Percentiles rank a stretch among this genome's conserved stretches.
Conservation (phyloP, 1,284 basidiomycete species). For the Irpex sp. region DNA sequence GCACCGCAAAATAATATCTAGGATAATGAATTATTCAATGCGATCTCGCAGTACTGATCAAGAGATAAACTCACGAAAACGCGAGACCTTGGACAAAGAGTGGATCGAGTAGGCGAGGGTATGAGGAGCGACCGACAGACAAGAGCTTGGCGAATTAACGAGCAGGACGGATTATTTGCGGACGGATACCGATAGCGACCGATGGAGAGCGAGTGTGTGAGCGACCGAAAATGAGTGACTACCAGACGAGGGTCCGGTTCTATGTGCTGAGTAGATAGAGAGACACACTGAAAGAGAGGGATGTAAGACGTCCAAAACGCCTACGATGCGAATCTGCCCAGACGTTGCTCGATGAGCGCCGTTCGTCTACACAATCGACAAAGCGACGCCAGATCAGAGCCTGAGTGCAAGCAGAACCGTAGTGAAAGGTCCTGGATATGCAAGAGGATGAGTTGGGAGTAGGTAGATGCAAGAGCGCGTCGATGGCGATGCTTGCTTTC, state of each 20-base stretch:
- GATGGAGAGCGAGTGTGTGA: constrained; percentile 9
- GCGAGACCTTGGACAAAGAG: not conserved
- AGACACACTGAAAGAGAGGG: constrained; percentile 3
- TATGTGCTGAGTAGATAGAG: constrained; percentile 1
- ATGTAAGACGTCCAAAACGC: not conserved
- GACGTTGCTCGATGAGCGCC: not conserved
- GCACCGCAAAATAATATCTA: no score
- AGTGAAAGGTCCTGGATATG: constrained; percentile 4
- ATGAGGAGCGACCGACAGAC: not conserved
- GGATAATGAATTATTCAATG: no score
- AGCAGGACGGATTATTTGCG: constrained; percentile 6
- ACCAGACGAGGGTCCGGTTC: constrained; percentile 16
- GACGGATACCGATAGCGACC: constrained; percentile 11
- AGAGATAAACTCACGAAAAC: not conserved
- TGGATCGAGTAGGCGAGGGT: not conserved
- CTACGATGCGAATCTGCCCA: not conserved
- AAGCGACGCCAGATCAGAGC: not conserved
- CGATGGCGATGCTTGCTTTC: constrained; percentile 26
- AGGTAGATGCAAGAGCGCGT: constrained; percentile 17
- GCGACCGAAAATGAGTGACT: constrained; percentile 13
- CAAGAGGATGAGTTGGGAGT: constrained; percentile 8
- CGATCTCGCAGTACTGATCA: no score
- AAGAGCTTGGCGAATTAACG: not conserved
- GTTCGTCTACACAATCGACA: not conserved
- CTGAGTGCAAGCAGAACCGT: not conserved